Percentiles rank a stretch among this genome's conserved stretches.
Evolutionary conservation across 2,329 filamentous ascomycete genomes (phyloP).

Genomic region (Clarireedia homoeocarpa): DNA sequence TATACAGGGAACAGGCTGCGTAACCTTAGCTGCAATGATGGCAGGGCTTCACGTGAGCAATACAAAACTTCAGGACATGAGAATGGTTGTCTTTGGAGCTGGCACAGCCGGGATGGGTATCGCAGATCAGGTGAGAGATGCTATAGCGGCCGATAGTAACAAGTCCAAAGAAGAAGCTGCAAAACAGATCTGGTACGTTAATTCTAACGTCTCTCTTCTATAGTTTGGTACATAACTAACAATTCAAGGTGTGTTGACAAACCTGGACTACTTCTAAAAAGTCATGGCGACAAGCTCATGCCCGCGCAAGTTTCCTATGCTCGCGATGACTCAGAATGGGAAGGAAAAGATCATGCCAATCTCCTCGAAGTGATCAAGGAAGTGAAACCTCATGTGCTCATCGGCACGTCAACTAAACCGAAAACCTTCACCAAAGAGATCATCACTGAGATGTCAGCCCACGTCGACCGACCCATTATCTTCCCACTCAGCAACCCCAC

Average conservation of each 20-base stretch:
- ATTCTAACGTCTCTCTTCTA: not conserved
- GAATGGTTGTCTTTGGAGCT: constrained; percentile 70
- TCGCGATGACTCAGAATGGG: constrained; percentile 56
- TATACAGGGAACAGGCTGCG: constrained; percentile 81
- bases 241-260: constrained; percentile 67
- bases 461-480: constrained; percentile 66
- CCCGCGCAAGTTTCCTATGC: constrained; percentile 61
- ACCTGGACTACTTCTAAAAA: constrained; percentile 63
- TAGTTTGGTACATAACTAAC: not conserved
- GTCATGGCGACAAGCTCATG: constrained; percentile 52
- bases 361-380: constrained; percentile 60
- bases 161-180: constrained; percentile 67
- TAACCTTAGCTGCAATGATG: constrained; percentile 76
- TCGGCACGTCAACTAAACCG: constrained; percentile 76
- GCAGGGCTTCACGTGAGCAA: constrained; percentile 64
- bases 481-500: constrained; percentile 85
- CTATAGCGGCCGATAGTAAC: constrained; percentile 60
- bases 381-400: constrained; percentile 71
- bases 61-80: constrained; percentile 57
- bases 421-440: constrained; percentile 67
- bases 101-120: constrained; percentile 81
- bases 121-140: constrained; percentile 74
- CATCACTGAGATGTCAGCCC: constrained; percentile 65
- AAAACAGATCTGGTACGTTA: constrained; percentile 65
- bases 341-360: constrained; percentile 44